Conservation (phyloP, 1,284 basidiomycete genomes). For the Spongiforma sp. region DNA sequence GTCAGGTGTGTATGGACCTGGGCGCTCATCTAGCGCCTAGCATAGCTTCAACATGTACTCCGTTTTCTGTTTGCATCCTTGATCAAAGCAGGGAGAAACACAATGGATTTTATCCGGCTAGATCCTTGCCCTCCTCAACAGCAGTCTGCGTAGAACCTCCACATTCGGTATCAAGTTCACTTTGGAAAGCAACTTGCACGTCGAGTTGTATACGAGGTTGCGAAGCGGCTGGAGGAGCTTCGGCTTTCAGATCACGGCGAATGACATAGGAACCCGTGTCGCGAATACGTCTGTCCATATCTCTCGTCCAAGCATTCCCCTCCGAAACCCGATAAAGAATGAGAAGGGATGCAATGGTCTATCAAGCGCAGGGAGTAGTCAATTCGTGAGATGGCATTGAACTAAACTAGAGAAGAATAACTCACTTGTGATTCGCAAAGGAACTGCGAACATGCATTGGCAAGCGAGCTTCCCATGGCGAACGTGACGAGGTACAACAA, state of each 20-base stretch:
- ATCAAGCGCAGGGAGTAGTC: neutral
- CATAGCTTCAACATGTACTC: too few species aligned
- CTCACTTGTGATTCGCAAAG: slow-evolving; percentile 36
- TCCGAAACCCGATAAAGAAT: slow-evolving; percentile 40
- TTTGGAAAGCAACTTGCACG: slow-evolving; percentile 23
- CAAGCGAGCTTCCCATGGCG: slow-evolving; percentile 23
- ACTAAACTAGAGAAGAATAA: neutral
- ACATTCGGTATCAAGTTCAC: neutral
- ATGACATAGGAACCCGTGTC: neutral
- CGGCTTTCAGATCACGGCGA: slow-evolving; percentile 10
- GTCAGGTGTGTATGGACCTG: too few species aligned
- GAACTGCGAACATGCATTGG: slow-evolving; percentile 37
- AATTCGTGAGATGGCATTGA: neutral
- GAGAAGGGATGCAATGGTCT: slow-evolving; percentile 39
- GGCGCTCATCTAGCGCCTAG: too few species aligned
- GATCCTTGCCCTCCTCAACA: neutral
- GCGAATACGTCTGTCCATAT: slow-evolving; percentile 16
- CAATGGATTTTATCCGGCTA: too few species aligned
- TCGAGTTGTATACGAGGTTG: slow-evolving; percentile 8
- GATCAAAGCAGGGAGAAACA: too few species aligned
- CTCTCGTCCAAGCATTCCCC: slow-evolving; percentile 36
- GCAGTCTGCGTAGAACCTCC: neutral
- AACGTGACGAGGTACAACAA: slow-evolving; percentile 36
- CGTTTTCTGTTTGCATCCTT: too few species aligned
- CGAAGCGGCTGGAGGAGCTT: neutral